A percentile compares a stretch with the other conserved stretches of the same genome.
These are phyloP conservation scores for Boletus rufocinnamomeus DNA, from an alignment of 768 basidiomycete species.

Conservation along the genomic window DNA sequence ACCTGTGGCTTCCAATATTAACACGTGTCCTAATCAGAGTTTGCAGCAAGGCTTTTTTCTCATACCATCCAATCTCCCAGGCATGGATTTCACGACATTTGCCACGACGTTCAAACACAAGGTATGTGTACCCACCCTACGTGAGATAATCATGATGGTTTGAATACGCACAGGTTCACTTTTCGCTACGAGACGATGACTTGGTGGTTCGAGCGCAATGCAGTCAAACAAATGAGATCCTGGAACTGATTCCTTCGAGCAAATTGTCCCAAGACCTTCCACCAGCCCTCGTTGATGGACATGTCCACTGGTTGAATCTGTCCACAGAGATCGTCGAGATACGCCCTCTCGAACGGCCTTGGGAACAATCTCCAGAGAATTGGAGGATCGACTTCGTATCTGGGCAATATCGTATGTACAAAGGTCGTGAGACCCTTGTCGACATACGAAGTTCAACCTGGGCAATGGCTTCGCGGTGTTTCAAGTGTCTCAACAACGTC, in stretches of 20 bases:
- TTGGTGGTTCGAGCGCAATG: conserved; percentile 14
- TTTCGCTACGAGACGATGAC: conserved; percentile 1
- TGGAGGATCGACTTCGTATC: conserved; percentile 20
- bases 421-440: conserved; percentile 12
- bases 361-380: conserved; percentile 22
- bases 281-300: background rate
- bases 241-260: conserved; percentile 22
- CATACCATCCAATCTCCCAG: background rate
- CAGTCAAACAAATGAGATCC: background rate
- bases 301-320: conserved; percentile 30
- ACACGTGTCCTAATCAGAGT: background rate
- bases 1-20: background rate
- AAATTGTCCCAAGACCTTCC: conserved; percentile 26
- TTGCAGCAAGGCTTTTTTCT: background rate
- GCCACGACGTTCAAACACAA: background rate
- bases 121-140: background rate
- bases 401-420: background rate
- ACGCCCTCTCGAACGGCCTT: conserved; percentile 15
- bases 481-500: background rate
- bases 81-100: background rate
- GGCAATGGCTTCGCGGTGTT: conserved; percentile 14
- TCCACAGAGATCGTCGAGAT: conserved; percentile 23
- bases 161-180: conserved; percentile 15
- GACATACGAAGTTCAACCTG: conserved; percentile 25
- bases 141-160: background rate